These are phyloP conservation scores for Periconia digitata DNA, from an alignment of 2,329 filamentous ascomycete genomes.

Conservation along the genomic window DNA sequence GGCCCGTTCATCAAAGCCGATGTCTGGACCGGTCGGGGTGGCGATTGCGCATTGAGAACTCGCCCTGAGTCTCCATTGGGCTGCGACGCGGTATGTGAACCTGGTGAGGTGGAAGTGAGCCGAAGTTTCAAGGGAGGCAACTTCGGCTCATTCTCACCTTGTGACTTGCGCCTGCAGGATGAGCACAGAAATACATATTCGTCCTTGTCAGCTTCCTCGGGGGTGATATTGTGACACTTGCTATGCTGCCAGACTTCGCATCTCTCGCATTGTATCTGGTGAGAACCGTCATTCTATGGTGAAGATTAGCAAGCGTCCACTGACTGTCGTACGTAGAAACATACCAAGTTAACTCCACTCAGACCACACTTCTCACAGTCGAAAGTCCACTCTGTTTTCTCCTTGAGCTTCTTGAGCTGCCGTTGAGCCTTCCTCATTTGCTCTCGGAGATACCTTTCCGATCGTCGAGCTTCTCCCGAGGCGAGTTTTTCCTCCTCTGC, in stretches of 20 bases:
- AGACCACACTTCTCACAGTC: constrained; percentile 87
- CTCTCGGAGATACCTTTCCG: constrained; percentile 76
- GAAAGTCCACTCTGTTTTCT: constrained; percentile 86
- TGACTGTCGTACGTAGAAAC: constrained; percentile 14
- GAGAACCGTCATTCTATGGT: constrained; percentile 79
- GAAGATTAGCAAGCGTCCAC: constrained; percentile 2
- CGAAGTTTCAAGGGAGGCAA: constrained; percentile 63
- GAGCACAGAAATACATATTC: constrained; percentile 87
- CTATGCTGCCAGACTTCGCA: constrained; percentile 98
- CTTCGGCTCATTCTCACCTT: constrained; percentile 63
- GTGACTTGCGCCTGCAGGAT: constrained; percentile 71
- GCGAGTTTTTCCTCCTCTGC: constrained; percentile 67
- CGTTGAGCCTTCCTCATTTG: constrained; percentile 80
- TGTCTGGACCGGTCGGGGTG: constrained; percentile 21
- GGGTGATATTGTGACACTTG: constrained; percentile 79
- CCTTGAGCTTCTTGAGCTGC: constrained; percentile 69
- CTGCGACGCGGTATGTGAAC: constrained; percentile 14
- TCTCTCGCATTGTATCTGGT: constrained; percentile 89
- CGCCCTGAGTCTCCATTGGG: constrained; percentile 21
- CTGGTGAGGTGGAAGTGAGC: constrained; percentile 54
- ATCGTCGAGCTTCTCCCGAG: constrained; percentile 57
- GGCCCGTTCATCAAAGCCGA: constrained; percentile 46
- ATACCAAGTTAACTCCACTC: constrained; percentile 75
- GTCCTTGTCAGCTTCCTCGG: constrained; percentile 83
- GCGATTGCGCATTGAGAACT: constrained; percentile 12